These are phyloP conservation scores for Erysimum cheiranthoides DNA, from an alignment of 345 rosid species.

Conservation along the genomic window DNA sequence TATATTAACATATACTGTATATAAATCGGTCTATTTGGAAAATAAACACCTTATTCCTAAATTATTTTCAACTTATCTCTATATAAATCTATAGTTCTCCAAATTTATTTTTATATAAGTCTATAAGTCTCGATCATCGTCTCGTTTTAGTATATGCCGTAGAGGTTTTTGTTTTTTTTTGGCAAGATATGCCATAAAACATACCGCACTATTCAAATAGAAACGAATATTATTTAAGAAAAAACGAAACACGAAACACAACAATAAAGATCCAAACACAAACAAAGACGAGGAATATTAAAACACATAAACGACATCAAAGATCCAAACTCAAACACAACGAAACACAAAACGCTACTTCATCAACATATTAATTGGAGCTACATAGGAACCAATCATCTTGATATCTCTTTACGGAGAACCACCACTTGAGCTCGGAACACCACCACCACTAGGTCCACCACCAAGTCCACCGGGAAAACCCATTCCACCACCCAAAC, in stretches of 20 bases:
- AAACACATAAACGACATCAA: slow-evolving; percentile 11
- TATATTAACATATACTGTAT: too few relatives aligned
- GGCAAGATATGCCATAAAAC: not conserved
- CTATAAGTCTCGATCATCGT: too few relatives aligned
- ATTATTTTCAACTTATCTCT: too few relatives aligned
- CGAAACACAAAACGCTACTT: not conserved
- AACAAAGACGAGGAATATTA: not conserved
- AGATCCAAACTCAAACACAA: slow-evolving; percentile 16
- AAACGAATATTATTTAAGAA: slow-evolving; percentile 1
- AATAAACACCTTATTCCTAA: too few relatives aligned
- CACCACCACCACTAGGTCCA: slow-evolving; percentile 35
- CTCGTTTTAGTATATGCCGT: too few relatives aligned
- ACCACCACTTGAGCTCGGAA: slow-evolving; percentile 35
- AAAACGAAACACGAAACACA: slow-evolving; percentile 1
- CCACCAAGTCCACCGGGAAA: slow-evolving; percentile 29
- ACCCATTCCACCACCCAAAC: slow-evolving; percentile 44
- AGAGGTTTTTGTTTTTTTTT: too few relatives aligned
- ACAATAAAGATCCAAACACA: not conserved
- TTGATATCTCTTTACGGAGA: slow-evolving; percentile 32
- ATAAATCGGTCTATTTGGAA: too few relatives aligned
- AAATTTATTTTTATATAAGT: too few relatives aligned
- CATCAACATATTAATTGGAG: not conserved
- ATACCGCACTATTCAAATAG: not conserved
- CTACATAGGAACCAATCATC: slow-evolving; percentile 10
- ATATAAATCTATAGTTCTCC: too few relatives aligned